Evolutionary conservation across 108 stramenopile species (phyloP).

Genomic region (Fragilariopsis cylindrus): DNA sequence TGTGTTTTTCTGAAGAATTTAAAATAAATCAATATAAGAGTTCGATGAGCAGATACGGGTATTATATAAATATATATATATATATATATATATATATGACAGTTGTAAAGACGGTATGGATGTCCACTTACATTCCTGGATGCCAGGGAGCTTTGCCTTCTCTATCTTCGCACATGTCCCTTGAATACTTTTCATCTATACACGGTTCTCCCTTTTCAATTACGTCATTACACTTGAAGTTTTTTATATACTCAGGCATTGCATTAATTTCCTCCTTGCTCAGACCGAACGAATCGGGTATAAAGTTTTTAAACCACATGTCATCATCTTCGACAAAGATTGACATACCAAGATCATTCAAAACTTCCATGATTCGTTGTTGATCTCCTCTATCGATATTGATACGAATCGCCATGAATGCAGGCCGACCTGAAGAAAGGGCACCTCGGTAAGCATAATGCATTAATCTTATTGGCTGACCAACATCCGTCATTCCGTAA

Average conservation of each 20-base stretch:
- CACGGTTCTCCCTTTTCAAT: conserved; percentile 53
- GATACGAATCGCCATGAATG: conserved; percentile 24
- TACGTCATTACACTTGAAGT: conserved; percentile 26
- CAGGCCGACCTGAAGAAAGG: conserved; percentile 28
- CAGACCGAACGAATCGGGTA: conserved; percentile 35
- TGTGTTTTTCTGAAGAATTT: conserved; percentile 35
- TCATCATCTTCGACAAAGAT: conserved; percentile 1
- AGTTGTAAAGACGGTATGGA: not conserved
- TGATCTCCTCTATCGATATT: not conserved
- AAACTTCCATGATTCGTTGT: not conserved
- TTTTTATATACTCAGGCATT: conserved; percentile 36
- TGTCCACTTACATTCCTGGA: conserved; percentile 37
- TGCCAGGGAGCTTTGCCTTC: conserved; percentile 33
- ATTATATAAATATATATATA: too few species aligned
- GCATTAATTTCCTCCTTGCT: conserved; percentile 15
- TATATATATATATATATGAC: too few species aligned
- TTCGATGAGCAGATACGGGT: too few species aligned
- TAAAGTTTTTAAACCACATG: not conserved
- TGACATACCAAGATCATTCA: conserved; percentile 24
- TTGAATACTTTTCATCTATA: conserved; percentile 24
- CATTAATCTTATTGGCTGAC: conserved; percentile 14
- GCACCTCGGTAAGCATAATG: conserved; percentile 27
- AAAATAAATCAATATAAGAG: too few species aligned
- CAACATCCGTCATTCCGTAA: conserved; percentile 48
- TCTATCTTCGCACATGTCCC: conserved; percentile 21